A percentile compares a stretch with the other conserved stretches of the same genome.
These are phyloP conservation scores for Psilocybe sp. DNA, from an alignment of 768 basidiomycete genomes.

Conservation along the genomic window DNA sequence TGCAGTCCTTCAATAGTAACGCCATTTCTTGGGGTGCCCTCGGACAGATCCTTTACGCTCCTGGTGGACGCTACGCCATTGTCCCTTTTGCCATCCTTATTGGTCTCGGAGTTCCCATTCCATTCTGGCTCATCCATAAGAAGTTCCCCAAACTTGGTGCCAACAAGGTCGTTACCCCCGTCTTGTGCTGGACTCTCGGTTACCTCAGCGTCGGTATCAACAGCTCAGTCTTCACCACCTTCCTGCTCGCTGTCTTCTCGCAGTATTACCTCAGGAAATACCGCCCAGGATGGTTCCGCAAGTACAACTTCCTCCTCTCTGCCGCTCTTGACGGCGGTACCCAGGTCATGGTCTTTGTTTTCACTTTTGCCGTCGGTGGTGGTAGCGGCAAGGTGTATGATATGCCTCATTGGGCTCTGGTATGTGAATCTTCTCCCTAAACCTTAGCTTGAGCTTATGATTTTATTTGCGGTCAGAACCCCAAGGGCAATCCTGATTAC, in stretches of 20 bases:
- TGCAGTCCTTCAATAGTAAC: constrained; percentile 40
- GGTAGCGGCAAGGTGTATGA: constrained; percentile 35
- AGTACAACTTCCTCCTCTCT: constrained; percentile 50
- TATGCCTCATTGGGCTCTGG: constrained; percentile 38
- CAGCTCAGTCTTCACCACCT: constrained; percentile 45
- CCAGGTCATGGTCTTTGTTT: constrained; percentile 46
- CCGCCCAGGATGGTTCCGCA: constrained; percentile 44
- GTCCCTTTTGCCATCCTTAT: constrained; percentile 46
- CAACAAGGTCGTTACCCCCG: constrained; percentile 48
- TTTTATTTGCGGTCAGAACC: constrained; percentile 11
- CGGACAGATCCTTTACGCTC: constrained; percentile 43
- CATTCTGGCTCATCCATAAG: constrained; percentile 50
- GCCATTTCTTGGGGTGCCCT: constrained; percentile 61
- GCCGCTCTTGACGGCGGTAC: constrained; percentile 55
- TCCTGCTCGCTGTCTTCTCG: constrained; percentile 43
- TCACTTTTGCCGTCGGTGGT: constrained; percentile 42
- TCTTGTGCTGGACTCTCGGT: constrained; percentile 44
- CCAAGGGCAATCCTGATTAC: constrained; percentile 25
- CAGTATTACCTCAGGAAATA: constrained; percentile 43
- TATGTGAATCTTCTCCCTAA: constrained; percentile 14
- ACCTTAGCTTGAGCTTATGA: background rate
- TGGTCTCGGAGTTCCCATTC: constrained; percentile 51
- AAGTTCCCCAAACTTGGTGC: constrained; percentile 45
- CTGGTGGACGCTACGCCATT: constrained; percentile 43
- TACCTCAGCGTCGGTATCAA: constrained; percentile 57